phyloP scores from a whole-genome alignment of 225 moss, liverwort and hornwort genomes.

The Anthoceros angustus region DNA sequence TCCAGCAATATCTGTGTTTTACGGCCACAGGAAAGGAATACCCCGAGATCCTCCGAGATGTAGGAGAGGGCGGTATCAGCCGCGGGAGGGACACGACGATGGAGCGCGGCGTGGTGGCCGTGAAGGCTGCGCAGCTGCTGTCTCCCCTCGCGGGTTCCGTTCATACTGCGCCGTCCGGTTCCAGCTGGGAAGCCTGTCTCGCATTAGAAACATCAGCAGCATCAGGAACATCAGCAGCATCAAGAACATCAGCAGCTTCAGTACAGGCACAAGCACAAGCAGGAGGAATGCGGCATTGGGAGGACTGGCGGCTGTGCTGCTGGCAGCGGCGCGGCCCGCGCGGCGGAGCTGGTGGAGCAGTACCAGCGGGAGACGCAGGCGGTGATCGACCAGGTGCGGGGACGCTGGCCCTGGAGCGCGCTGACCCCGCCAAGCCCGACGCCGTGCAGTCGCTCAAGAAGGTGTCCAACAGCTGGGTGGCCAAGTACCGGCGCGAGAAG shows the following conservation, averaged over 20 bases:
- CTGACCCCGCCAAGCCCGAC: conserved; percentile 58
- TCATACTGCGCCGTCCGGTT: neutral
- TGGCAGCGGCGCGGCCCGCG: no score
- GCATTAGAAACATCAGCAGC: no score
- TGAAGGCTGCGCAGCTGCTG: neutral
- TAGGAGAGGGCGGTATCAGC: neutral
- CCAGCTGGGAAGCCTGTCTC: neutral
- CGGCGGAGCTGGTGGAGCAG: conserved; percentile 51
- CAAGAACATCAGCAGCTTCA: no score
- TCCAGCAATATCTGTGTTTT: no score
- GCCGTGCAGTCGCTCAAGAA: conserved; percentile 68
- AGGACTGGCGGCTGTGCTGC: no score
- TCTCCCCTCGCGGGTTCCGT: neutral
- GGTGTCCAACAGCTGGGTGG: conserved; percentile 94
- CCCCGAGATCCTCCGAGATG: no score
- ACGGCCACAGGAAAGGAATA: no score
- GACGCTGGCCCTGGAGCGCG: conserved; percentile 69
- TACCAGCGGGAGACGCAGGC: conserved; percentile 76
- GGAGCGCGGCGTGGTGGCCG: neutral
- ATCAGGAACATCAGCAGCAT: no score
- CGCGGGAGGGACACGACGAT: neutral
- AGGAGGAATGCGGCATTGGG: no score
- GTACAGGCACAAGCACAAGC: no score
- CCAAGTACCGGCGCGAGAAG: conserved; percentile 77
- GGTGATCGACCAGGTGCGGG: conserved; percentile 75